These are phyloP conservation scores for Tricholoma terreum DNA, from an alignment of 768 basidiomycete genomes.

Conservation along the genomic window DNA sequence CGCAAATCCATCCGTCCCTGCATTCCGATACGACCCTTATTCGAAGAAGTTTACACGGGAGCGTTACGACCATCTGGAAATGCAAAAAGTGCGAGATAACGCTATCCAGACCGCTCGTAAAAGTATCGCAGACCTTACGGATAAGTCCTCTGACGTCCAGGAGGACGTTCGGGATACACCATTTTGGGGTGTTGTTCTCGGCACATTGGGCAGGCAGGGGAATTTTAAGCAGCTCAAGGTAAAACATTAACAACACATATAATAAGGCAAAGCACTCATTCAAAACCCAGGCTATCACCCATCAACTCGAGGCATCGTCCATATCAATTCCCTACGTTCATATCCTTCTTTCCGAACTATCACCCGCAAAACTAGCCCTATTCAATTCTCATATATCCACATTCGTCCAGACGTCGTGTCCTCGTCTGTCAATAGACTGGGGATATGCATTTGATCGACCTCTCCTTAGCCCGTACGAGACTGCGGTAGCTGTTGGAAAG, in stretches of 20 bases:
- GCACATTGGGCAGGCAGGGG: conserved; percentile 93
- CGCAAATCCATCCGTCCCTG: conserved; percentile 92
- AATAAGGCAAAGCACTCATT: background rate
- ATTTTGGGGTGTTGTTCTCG: conserved; percentile 92
- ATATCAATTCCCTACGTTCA: conserved; percentile 74
- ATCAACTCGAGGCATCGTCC: conserved; percentile 56
- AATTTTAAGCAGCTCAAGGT: conserved; percentile 86
- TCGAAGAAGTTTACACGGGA: conserved; percentile 96
- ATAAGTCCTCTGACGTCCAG: conserved; percentile 6
- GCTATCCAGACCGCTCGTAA: conserved; percentile 74
- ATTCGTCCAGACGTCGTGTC: conserved; percentile 96
- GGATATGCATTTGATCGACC: conserved; percentile 93
- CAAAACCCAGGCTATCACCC: conserved; percentile 59
- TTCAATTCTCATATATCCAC: conserved; percentile 80
- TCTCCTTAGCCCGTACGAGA: conserved; percentile 90
- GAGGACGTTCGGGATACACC: conserved; percentile 16
- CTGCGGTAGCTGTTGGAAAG: conserved; percentile 77
- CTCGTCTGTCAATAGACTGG: conserved; percentile 97
- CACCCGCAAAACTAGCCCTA: conserved; percentile 86
- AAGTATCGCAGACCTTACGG: conserved; percentile 44
- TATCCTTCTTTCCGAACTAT: conserved; percentile 94
- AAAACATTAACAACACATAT: background rate
- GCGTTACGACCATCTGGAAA: conserved; percentile 84
- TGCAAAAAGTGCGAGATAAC: conserved; percentile 70
- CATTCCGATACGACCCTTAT: conserved; percentile 98